A percentile compares a stretch with the other conserved stretches of the same genome.
These are phyloP conservation scores for Phytophthora pistaciae DNA, from an alignment of 352 stramenopile species.

Conservation along the genomic window DNA sequence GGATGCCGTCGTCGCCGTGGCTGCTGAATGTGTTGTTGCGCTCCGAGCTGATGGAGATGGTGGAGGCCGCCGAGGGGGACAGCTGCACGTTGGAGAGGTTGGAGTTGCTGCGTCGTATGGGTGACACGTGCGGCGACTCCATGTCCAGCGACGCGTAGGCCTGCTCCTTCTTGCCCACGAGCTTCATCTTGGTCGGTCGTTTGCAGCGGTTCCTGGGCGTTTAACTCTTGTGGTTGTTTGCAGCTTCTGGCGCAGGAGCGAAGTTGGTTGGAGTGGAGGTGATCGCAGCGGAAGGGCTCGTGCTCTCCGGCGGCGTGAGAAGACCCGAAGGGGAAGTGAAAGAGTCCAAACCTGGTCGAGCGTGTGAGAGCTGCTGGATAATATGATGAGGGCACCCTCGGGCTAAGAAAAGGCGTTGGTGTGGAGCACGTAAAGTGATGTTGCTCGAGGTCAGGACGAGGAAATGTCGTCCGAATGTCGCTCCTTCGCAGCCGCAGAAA, in stretches of 20 bases:
- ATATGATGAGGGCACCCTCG: slow-evolving; percentile 1
- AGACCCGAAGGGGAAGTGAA: background rate
- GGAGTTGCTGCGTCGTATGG: slow-evolving; percentile 45
- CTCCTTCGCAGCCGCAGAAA: slow-evolving; percentile 31
- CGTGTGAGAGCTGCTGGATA: slow-evolving; percentile 1
- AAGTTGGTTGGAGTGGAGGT: background rate
- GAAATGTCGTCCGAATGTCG: slow-evolving; percentile 20
- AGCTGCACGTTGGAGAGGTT: slow-evolving; percentile 51
- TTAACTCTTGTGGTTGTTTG: background rate
- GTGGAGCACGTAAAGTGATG: background rate
- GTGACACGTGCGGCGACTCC: slow-evolving; percentile 54
- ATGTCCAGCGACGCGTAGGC: slow-evolving; percentile 81
- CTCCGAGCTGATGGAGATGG: slow-evolving; percentile 44
- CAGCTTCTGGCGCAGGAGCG: slow-evolving; percentile 8
- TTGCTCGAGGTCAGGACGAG: background rate
- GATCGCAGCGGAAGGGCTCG: background rate
- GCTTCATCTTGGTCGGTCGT: slow-evolving; percentile 55
- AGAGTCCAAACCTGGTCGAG: slow-evolving; percentile 14
- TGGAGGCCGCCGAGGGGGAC: slow-evolving; percentile 50
- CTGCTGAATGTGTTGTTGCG: slow-evolving; percentile 24
- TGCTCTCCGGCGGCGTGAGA: background rate
- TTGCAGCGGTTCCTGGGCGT: background rate
- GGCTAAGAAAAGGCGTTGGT: slow-evolving; percentile 19
- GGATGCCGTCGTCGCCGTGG: slow-evolving; percentile 19
- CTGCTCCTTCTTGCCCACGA: slow-evolving; percentile 77